Base-by-base conservation (phyloP, 2,329 filamentous ascomycete species). In the Taxawa tesnikishii region DNA sequence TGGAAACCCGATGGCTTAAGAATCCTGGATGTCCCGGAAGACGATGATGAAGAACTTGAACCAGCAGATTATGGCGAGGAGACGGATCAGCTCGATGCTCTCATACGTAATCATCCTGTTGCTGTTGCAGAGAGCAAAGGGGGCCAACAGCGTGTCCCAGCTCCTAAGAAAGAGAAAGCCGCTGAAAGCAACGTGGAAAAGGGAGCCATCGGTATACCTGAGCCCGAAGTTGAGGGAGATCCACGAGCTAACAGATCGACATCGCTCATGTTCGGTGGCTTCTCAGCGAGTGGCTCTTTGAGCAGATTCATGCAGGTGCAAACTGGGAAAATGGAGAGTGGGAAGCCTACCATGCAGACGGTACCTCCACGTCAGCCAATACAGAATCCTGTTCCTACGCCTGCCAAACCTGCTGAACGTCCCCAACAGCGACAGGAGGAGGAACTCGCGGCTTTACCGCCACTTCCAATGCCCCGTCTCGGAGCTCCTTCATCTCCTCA, bases 281-380 rank as follows among this genome's bases (percentile, higher is more conserved):
- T 63, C 42, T 61, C 60, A 39, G 57, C 56, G 15, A 51, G 43
- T 8, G 51, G 50, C 6, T 62, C 63, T 3, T 43, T 73, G 17
- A 54, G 61, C 4, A 63, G 58, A 16, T 74, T 70, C 40, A 66
- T 73, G 55, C 54, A 62, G 30, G 49, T 65, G 6, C 59, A 63
- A 33, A 60, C 63, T 15, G 42, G 40, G 5, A 30, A 28, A 11
- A 15, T 14, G 11, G 2, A 15, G 6, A 13, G 13, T 5, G 6
- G 8, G 21, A 34, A 7, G 7, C 28, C 5, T 11, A 30, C 4
- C 13, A 26, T 14, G 6, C 17, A 14, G 4, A 6, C 14, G 8
- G 24, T 9, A 13, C 14, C 14, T 18, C 18, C 21, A 17, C 6
- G 4, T 15, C 12, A 15, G 9, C n/a, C 21, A 18, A 7, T 23